A percentile compares a stretch with the other conserved stretches of the same genome.
Evolutionary conservation across 1,139 yeast species (phyloP).

Genomic region (Kodamaea ohmeri): DNA sequence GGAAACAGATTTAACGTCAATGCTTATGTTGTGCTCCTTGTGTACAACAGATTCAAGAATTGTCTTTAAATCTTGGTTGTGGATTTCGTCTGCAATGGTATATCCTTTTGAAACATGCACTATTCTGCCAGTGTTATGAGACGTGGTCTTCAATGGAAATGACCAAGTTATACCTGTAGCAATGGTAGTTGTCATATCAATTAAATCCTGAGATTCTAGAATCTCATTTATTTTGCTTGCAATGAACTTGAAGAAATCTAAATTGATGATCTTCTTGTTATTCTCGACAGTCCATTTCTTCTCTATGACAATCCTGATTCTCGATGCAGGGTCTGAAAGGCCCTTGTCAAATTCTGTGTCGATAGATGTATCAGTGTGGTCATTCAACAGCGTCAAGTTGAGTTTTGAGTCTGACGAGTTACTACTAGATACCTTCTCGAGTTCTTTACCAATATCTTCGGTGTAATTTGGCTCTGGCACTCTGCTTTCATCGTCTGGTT

Average conservation of each 20-base stretch:
- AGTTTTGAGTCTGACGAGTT: conserved; percentile 12
- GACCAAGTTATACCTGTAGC: conserved; percentile 58
- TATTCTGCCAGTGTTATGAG: conserved; percentile 45
- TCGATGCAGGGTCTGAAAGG: conserved; percentile 16
- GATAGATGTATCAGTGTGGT: conserved; percentile 12
- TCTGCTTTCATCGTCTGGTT: not conserved
- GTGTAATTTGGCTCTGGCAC: not conserved
- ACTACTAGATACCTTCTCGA: conserved; percentile 9
- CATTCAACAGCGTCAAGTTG: conserved; percentile 9
- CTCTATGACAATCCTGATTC: conserved; percentile 33
- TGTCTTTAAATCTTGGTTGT: conserved; percentile 40
- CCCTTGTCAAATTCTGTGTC: conserved; percentile 3
- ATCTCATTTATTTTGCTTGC: conserved; percentile 35
- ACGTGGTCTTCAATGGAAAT: conserved; percentile 49
- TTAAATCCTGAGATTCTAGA: conserved; percentile 26
- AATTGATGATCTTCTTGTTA: conserved; percentile 36
- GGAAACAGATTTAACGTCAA: conserved; percentile 36
- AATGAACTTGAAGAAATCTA: conserved; percentile 40
- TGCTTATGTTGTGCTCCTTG: conserved; percentile 22
- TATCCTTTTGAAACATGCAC: conserved; percentile 53
- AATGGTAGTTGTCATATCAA: conserved; percentile 21
- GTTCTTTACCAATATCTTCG: conserved; percentile 6
- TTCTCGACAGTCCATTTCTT: conserved; percentile 43
- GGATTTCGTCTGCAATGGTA: conserved; percentile 37
- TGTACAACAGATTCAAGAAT: conserved; percentile 35